Conservation (phyloP, 2,329 filamentous ascomycete genomes). For the Pyricularia grisea region DNA sequence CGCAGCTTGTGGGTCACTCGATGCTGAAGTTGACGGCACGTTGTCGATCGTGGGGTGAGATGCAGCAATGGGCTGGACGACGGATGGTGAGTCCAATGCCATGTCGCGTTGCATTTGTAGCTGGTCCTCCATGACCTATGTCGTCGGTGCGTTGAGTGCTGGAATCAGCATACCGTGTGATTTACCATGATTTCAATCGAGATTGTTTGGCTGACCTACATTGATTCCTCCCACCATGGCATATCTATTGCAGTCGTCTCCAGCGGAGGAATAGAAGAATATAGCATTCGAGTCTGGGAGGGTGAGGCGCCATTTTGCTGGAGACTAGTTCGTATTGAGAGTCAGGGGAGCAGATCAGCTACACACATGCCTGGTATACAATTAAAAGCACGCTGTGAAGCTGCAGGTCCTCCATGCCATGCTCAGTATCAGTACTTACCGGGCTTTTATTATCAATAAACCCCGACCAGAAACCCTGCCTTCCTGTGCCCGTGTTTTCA, state of each 20-base stretch:
- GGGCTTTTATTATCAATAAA: conserved; percentile 5
- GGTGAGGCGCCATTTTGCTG: conserved; percentile 29
- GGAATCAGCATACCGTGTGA: too few relatives aligned
- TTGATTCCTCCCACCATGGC: conserved; percentile 38
- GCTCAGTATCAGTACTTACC: neutral
- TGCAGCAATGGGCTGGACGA: conserved; percentile 1
- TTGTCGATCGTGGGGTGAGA: neutral
- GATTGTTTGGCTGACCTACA: neutral
- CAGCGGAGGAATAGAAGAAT: conserved; percentile 33
- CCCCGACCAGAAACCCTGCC: conserved; percentile 4
- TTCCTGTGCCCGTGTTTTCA: neutral
- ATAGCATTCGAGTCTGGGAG: conserved; percentile 30
- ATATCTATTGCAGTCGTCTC: conserved; percentile 21
- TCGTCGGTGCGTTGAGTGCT: neutral
- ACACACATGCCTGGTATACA: neutral
- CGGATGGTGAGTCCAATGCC: conserved; percentile 4
- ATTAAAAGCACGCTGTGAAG: too few relatives aligned
- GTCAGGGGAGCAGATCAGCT: neutral
- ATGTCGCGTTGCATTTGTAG: conserved; percentile 4
- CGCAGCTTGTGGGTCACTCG: neutral
- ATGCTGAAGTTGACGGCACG: neutral
- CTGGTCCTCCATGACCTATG: neutral
- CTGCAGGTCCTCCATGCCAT: neutral
- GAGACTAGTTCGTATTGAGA: conserved; percentile 7
- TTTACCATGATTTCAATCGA: too few relatives aligned